Percentiles rank a stretch among this genome's conserved stretches.
These are phyloP conservation scores for Penstemon newberryi DNA, from an alignment of 257 asterid genomes.

Conservation along the genomic window DNA sequence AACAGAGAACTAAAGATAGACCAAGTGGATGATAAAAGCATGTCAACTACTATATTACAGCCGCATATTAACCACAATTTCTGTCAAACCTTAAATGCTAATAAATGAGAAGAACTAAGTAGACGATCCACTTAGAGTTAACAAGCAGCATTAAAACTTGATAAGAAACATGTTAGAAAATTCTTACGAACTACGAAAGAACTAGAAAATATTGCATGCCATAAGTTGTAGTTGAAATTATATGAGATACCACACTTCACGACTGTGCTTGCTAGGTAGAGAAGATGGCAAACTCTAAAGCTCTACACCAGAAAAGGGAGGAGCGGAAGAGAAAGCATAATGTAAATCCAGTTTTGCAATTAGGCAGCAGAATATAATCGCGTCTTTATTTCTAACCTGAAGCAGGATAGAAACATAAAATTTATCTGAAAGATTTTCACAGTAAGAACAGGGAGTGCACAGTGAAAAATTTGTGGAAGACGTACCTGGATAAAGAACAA, in stretches of 20 bases:
- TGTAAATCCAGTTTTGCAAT: neutral
- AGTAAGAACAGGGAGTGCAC: neutral
- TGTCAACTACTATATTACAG: constrained; percentile 10
- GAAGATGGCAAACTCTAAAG: neutral
- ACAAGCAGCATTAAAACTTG: neutral
- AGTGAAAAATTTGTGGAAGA: neutral
- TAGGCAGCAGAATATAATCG: neutral
- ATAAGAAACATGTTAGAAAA: too few relatives aligned
- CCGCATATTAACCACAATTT: neutral
- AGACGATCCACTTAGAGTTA: neutral
- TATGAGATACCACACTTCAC: neutral
- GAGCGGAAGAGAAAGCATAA: neutral
- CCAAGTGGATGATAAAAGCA: neutral
- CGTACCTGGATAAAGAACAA: neutral
- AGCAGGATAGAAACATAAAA: too few relatives aligned
- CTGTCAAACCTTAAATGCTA: too few relatives aligned
- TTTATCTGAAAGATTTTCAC: neutral
- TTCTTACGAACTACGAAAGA: too few relatives aligned
- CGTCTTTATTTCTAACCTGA: neutral
- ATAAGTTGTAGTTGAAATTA: neutral
- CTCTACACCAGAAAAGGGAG: neutral
- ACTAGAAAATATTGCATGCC: neutral
- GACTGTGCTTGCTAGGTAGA: neutral
- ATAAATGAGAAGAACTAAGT: neutral
- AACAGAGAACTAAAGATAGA: neutral